A percentile compares a stretch with the other conserved stretches of the same genome.
Evolutionary conservation across 1,139 yeast genomes (phyloP).

Genomic region (Candida tetrigidarum): DNA sequence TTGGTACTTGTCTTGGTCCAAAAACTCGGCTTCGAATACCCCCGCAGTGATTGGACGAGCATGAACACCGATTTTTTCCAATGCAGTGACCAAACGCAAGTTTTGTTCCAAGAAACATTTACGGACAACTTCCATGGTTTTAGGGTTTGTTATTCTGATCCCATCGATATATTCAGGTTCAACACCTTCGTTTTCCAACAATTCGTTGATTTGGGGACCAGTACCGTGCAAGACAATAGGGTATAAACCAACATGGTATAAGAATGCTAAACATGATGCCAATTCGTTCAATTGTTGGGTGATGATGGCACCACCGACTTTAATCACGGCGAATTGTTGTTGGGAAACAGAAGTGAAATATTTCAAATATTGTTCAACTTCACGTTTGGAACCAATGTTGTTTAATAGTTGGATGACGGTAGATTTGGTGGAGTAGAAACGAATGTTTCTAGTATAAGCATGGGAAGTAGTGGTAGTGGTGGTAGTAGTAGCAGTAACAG

Average conservation of each 20-base stretch:
- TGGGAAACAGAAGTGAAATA: conserved; percentile 95
- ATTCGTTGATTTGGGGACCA: conserved; percentile 97
- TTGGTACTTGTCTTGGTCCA: conserved; percentile 89
- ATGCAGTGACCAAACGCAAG: conserved; percentile 90
- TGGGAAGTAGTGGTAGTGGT: conserved; percentile 5
- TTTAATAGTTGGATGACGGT: conserved; percentile 94
- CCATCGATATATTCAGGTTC: conserved; percentile 98
- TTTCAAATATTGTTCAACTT: conserved; percentile 95
- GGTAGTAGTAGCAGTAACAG: not conserved
- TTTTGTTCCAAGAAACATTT: conserved; percentile 94
- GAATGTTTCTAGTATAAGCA: conserved; percentile 3
- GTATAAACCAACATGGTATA: conserved; percentile 95
- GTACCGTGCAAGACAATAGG: conserved; percentile 98
- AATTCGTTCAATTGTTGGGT: conserved; percentile 91
- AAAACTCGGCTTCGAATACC: conserved; percentile 91
- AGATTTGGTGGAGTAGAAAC: conserved; percentile 70
- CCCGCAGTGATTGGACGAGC: conserved; percentile 99
- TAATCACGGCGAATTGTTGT: conserved; percentile 97
- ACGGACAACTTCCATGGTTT: conserved; percentile 96
- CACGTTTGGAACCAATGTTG: conserved; percentile 96
- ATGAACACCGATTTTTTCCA: conserved; percentile 94
- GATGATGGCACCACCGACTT: conserved; percentile 98
- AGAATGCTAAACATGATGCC: conserved; percentile 93
- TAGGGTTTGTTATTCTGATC: conserved; percentile 91
- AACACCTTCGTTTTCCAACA: conserved; percentile 91